These are phyloP conservation scores for Rhazya stricta DNA, from an alignment of 257 asterid genomes.

Conservation along the genomic window DNA sequence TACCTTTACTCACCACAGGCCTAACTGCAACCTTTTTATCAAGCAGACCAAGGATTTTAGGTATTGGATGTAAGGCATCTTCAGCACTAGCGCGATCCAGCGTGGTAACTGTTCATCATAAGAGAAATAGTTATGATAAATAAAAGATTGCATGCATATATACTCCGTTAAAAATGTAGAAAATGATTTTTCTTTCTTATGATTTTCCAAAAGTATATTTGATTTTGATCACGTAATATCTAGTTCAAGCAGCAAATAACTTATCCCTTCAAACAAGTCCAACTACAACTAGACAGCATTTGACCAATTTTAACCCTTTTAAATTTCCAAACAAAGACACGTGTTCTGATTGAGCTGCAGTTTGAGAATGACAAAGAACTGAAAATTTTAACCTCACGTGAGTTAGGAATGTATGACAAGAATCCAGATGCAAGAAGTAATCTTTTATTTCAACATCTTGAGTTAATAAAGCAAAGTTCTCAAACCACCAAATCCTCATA, in stretches of 20 bases:
- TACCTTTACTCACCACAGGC: conserved; percentile 47
- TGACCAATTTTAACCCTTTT: neutral
- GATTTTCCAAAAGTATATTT: neutral
- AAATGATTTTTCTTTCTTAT: neutral
- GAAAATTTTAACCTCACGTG: neutral
- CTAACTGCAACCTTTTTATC: conserved; percentile 33
- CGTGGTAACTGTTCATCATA: conserved; percentile 65
- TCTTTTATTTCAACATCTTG: neutral
- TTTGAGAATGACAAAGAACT: neutral
- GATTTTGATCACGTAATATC: neutral
- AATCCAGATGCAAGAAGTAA: neutral
- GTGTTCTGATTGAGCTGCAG: too few species aligned
- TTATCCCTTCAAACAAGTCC: neutral
- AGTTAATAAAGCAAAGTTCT: neutral
- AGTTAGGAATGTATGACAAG: neutral
- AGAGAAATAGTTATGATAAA: conserved; percentile 12
- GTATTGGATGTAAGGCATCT: conserved; percentile 74
- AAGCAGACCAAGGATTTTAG: conserved; percentile 42
- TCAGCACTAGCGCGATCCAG: conserved; percentile 76
- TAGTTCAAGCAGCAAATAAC: neutral
- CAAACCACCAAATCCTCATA: neutral
- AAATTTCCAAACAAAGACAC: neutral
- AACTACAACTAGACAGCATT: neutral
- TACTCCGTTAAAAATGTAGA: conserved; percentile 3
- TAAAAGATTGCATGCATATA: neutral